phyloP scores from a whole-genome alignment of 1,284 basidiomycete species.

The Puccinia novopanici region DNA sequence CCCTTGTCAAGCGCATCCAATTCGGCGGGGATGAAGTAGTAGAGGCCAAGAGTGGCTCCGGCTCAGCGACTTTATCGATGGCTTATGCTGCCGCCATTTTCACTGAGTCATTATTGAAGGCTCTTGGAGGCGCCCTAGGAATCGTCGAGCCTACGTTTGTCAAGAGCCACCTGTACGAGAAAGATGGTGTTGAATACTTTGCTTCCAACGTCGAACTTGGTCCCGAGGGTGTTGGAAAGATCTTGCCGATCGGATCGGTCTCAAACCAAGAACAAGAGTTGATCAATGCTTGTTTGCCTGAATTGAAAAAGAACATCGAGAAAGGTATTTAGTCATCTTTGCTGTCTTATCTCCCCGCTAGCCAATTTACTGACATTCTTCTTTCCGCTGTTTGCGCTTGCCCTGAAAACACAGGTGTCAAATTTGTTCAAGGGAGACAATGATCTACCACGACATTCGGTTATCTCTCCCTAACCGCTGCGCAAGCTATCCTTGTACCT shows the following conservation, averaged over 20 bases:
- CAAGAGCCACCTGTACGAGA: constrained; percentile 73
- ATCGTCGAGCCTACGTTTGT: constrained; percentile 83
- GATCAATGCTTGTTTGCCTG: constrained; percentile 79
- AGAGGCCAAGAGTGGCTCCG: constrained; percentile 84
- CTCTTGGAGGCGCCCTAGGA: constrained; percentile 83
- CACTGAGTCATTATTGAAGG: constrained; percentile 74
- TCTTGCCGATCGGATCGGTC: constrained; percentile 75
- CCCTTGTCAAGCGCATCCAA: constrained; percentile 84
- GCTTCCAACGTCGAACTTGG: constrained; percentile 80
- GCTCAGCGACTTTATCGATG: constrained; percentile 85
- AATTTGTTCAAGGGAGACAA: constrained; percentile 19
- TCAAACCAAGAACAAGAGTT: constrained; percentile 80
- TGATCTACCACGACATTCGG: not conserved
- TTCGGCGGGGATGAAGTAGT: constrained; percentile 94
- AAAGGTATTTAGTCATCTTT: constrained; percentile 67
- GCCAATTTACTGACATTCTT: not conserved
- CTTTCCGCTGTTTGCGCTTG: not conserved
- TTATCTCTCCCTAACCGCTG: not conserved
- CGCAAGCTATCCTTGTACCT: not conserved
- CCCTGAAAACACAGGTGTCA: constrained; percentile 1
- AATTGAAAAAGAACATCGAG: constrained; percentile 91
- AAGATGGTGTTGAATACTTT: constrained; percentile 76
- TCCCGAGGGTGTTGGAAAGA: constrained; percentile 82
- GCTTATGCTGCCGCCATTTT: constrained; percentile 85
- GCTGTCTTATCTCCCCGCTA: not conserved